Base-by-base conservation (phyloP, 1,284 basidiomycete species). In the Naganishia albida region DNA sequence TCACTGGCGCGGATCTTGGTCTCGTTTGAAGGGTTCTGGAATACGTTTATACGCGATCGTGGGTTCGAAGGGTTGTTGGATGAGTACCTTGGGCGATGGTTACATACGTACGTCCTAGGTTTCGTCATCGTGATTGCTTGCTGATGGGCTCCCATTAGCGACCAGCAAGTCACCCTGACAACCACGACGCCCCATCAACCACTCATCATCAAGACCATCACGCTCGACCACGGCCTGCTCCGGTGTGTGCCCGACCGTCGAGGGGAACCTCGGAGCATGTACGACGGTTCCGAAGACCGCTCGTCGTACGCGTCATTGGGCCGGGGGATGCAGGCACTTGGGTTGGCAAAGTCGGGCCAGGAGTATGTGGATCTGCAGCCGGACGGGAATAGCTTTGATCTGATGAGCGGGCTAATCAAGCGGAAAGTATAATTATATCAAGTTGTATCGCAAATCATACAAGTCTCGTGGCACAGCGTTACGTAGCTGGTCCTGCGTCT, bases 331-430 rank as follows among this genome's bases (percentile, higher is more conserved):
- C 57, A 49, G 38, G 56, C 63, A 2, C 50, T 59, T 13, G 38
- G 66, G 3, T 26, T 62, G 1, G 43, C 34, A 6, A 18, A 85
- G 86, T 72, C 74, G 87, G 25, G 57, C 18, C 59, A 64, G 25
- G 69, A 62, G 38, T 83, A 77, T 59, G 81, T 86, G 48, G 85
- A 87, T 72, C 73, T 87, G 23, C 95, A 97, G 77, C 96, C 95
- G 2, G 93, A 98, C 73, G 93, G 94, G 34, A 99, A 99, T 77
- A 91, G 90, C 73, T 98, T 99, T 73, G 95, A 98, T 77, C 83
- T 98, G 74, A 90, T 98, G 87, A 85, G 87, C 60, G 91, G 92
- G 34, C 79, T 99, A 75, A 93, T 99, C 74, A 86, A 83, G 79
- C 78, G 82, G 23, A 90, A 89, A 77, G 69, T 68, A 42, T 80